Percentiles rank a stretch among this genome's conserved stretches.
phyloP scores from a whole-genome alignment of 306 rosid genomes.

The Hippophae gyantsensis region DNA sequence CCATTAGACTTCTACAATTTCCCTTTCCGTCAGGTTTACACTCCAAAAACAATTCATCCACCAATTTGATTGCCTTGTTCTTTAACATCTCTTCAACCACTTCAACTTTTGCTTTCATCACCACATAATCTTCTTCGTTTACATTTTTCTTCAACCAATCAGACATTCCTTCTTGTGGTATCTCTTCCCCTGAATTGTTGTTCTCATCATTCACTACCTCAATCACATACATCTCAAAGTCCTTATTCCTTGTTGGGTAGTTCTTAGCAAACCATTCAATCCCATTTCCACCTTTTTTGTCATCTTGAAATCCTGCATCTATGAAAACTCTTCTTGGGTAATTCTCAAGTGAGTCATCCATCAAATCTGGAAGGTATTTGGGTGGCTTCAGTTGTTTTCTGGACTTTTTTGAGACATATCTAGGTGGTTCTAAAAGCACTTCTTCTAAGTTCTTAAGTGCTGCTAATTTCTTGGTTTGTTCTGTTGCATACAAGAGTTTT shows the following conservation, averaged over 20 bases:
- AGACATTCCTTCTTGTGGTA: conserved; percentile 33
- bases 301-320: conserved; percentile 48
- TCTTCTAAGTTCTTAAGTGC: conserved; percentile 64
- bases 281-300: conserved; percentile 43
- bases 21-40: conserved; percentile 45
- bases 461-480: conserved; percentile 34
- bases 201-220: conserved; percentile 33
- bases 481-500: conserved; percentile 19
- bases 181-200: conserved; percentile 17
- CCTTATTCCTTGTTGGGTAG: conserved; percentile 59
- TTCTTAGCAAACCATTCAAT: conserved; percentile 40
- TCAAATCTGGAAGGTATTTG: conserved; percentile 52
- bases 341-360: conserved; percentile 59
- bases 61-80: conserved; percentile 34
- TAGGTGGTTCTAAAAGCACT: conserved; percentile 70
- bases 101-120: conserved; percentile 80
- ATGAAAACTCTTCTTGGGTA: conserved; percentile 65
- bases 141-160: conserved; percentile 64
- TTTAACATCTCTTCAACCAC: conserved; percentile 70
- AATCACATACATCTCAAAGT: conserved; percentile 55
- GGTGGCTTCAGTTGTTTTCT: conserved; percentile 41
- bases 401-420: conserved; percentile 56
- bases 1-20: conserved; percentile 26
- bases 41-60: conserved; percentile 83
- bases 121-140: conserved; percentile 67